A percentile compares a stretch with the other conserved stretches of the same genome.
Evolutionary conservation across 495 filamentous ascomycete species (phyloP).

Genomic region (Pseudotulostoma volvatum): DNA sequence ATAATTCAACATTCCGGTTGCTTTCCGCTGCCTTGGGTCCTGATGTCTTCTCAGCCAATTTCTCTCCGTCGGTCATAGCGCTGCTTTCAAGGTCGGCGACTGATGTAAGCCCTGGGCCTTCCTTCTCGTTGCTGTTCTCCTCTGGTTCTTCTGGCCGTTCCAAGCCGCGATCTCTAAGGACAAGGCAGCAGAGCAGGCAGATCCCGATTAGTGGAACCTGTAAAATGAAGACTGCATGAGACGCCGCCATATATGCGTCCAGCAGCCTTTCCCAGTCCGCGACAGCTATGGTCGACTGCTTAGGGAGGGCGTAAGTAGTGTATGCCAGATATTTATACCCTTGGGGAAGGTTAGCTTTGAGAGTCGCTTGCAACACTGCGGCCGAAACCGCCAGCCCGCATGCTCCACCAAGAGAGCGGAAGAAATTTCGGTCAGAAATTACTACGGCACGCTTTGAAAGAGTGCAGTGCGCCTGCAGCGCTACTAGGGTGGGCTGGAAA

Average conservation of each 20-base stretch:
- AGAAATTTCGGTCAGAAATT: constrained; percentile 46
- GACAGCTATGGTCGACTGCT: constrained; percentile 14
- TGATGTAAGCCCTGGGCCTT: no score
- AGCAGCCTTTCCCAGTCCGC: constrained; percentile 27
- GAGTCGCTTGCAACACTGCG: constrained; percentile 35
- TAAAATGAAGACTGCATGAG: constrained; percentile 35
- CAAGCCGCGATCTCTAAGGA: constrained; percentile 38
- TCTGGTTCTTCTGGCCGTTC: constrained; percentile 31
- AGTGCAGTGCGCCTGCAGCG: constrained; percentile 42
- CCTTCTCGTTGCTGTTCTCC: no score
- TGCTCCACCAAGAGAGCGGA: constrained; percentile 42
- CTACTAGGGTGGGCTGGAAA: constrained; percentile 47
- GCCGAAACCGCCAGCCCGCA: constrained; percentile 44
- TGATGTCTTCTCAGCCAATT: no score
- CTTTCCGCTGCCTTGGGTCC: no score
- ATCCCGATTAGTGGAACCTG: constrained; percentile 38
- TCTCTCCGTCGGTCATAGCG: no score
- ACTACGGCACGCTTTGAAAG: constrained; percentile 43
- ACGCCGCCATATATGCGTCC: constrained; percentile 34
- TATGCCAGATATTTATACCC: constrained; percentile 24
- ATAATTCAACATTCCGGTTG: no score
- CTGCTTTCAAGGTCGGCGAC: no score
- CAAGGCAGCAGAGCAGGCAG: constrained; percentile 33
- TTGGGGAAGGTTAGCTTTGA: constrained; percentile 29
- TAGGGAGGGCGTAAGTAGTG: constrained; percentile 27